These are phyloP conservation scores for Candida glucosophila DNA, from an alignment of 1,139 yeast genomes.

Conservation along the genomic window DNA sequence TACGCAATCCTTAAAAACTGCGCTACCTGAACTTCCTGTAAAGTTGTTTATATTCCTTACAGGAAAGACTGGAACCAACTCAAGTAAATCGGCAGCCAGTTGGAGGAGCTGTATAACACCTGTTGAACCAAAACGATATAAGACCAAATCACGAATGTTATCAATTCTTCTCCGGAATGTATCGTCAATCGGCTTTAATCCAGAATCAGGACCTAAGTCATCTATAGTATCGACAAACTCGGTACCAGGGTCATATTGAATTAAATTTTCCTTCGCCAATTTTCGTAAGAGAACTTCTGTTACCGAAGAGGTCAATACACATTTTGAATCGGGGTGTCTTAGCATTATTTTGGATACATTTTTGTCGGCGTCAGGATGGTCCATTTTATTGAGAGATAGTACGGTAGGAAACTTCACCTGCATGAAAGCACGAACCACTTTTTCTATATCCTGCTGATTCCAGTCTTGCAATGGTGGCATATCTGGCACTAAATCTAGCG, in stretches of 20 bases:
- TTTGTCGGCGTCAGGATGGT: constrained; percentile 94
- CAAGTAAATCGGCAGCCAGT: constrained; percentile 73
- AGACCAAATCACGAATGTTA: constrained; percentile 78
- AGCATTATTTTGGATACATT: constrained; percentile 88
- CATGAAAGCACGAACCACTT: constrained; percentile 78
- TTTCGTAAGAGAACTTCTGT: constrained; percentile 84
- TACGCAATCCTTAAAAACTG: constrained; percentile 82
- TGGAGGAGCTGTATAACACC: constrained; percentile 90
- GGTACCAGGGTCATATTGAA: constrained; percentile 86
- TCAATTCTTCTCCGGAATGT: constrained; percentile 69
- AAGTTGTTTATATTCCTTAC: constrained; percentile 79
- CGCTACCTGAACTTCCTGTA: constrained; percentile 59
- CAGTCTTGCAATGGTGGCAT: constrained; percentile 78
- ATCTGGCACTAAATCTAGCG: constrained; percentile 56
- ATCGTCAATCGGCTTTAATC: constrained; percentile 74
- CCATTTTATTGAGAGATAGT: constrained; percentile 84
- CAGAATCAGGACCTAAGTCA: constrained; percentile 67
- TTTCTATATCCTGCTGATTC: constrained; percentile 70
- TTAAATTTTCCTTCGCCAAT: constrained; percentile 70
- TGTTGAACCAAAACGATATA: constrained; percentile 91
- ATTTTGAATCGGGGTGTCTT: constrained; percentile 68
- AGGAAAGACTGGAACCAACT: constrained; percentile 82
- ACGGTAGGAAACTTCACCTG: constrained; percentile 89
- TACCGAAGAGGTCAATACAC: constrained; percentile 83
- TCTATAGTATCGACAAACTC: constrained; percentile 87